phyloP scores from a whole-genome alignment of 2,329 filamentous ascomycete genomes.

The Alternaria dauci region DNA sequence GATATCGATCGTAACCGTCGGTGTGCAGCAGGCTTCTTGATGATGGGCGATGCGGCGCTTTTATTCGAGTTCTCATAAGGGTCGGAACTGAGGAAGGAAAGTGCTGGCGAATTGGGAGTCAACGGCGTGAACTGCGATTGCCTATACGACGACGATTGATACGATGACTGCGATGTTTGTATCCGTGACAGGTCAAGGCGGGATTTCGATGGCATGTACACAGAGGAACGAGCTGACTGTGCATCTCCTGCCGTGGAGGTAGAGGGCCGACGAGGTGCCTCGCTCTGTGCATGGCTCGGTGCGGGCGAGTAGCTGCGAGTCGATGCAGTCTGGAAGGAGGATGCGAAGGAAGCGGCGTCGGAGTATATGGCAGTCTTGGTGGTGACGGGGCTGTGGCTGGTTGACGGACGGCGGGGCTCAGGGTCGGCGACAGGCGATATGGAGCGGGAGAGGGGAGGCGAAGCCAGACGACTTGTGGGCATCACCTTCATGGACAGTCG shows the following conservation, averaged over 20 bases:
- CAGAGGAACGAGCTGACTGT: conserved; percentile 36
- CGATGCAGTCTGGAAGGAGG: conserved; percentile 37
- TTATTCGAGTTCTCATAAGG: conserved; percentile 47
- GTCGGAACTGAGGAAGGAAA: conserved; percentile 51
- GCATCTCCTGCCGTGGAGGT: conserved; percentile 27
- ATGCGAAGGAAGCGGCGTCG: conserved; percentile 33
- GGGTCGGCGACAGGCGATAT: conserved; percentile 32
- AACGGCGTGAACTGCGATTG: conserved; percentile 35
- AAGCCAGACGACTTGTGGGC: conserved; percentile 18
- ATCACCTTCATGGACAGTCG: conserved; percentile 38
- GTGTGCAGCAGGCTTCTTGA: conserved; percentile 47
- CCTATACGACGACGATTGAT: conserved; percentile 15
- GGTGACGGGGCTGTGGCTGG: conserved; percentile 38
- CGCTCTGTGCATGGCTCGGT: conserved; percentile 28
- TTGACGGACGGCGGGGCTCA: conserved; percentile 40
- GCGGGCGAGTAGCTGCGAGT: conserved; percentile 39
- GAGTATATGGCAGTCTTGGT: conserved; percentile 30
- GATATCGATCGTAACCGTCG: conserved; percentile 50
- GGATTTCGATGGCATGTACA: conserved; percentile 34
- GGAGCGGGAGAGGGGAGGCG: conserved; percentile 30
- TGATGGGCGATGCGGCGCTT: conserved; percentile 43
- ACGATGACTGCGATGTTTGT: conserved; percentile 30
- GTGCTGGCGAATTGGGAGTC: conserved; percentile 42
- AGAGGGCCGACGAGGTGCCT: conserved; percentile 31
- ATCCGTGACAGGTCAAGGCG: conserved; percentile 26